These are phyloP conservation scores for Elsinoe arachidis DNA, from an alignment of 2,329 filamentous ascomycete genomes.

Conservation along the genomic window DNA sequence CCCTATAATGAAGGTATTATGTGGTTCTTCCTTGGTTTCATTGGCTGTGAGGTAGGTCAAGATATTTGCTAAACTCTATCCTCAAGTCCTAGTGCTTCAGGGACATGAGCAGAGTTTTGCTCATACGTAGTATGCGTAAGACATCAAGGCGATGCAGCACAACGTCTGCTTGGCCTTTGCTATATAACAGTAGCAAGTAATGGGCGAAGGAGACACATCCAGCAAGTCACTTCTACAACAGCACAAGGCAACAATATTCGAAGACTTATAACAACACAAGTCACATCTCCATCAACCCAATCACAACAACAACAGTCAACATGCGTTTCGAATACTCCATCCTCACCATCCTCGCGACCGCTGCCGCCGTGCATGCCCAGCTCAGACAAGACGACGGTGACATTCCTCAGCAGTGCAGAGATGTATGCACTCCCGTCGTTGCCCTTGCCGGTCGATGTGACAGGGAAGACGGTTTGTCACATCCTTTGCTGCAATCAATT, in stretches of 20 bases:
- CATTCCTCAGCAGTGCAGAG: conserved; percentile 24
- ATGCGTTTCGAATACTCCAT: conserved; percentile 12
- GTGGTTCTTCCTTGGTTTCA: neutral
- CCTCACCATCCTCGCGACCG: conserved; percentile 12
- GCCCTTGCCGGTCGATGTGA: conserved; percentile 23
- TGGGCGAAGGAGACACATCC: neutral
- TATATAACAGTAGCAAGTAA: conserved; percentile 8
- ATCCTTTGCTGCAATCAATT: too few relatives aligned
- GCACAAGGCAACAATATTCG: conserved; percentile 4
- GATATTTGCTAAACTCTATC: conserved; percentile 8
- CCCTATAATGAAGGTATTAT: conserved; percentile 7
- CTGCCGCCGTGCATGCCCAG: conserved; percentile 19
- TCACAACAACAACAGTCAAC: neutral
- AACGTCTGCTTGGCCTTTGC: neutral
- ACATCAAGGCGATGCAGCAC: conserved; percentile 3
- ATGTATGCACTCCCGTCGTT: conserved; percentile 23
- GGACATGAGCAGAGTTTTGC: neutral
- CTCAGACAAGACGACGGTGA: conserved; percentile 25
- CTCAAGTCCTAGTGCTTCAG: neutral
- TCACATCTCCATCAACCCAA: neutral
- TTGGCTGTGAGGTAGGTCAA: conserved; percentile 11
- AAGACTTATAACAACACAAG: neutral
- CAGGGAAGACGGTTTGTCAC: conserved; percentile 17
- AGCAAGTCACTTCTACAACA: neutral
- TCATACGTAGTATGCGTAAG: conserved; percentile 10